These are phyloP conservation scores for Aspergillus pseudoviridinutans DNA, from an alignment of 2,329 filamentous ascomycete genomes.

Conservation along the genomic window DNA sequence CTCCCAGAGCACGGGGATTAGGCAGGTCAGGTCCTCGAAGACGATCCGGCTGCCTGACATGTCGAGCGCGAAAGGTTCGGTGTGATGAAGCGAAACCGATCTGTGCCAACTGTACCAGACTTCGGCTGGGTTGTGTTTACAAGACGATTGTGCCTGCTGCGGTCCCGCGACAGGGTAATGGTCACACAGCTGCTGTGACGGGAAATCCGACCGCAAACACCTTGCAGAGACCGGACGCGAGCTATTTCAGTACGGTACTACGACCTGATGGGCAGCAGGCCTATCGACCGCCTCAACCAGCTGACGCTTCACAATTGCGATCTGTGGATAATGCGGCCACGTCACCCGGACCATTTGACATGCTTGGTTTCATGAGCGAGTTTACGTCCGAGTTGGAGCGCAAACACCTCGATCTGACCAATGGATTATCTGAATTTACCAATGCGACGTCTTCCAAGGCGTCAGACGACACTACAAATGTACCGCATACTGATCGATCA, in stretches of 20 bases:
- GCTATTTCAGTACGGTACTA: conserved; percentile 27
- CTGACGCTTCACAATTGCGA: neutral
- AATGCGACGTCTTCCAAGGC: conserved; percentile 7
- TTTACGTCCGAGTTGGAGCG: conserved; percentile 34
- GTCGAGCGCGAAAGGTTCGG: conserved; percentile 33
- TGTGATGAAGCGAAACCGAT: conserved; percentile 33
- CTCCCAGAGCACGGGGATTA: conserved; percentile 28
- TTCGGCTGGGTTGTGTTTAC: conserved; percentile 29
- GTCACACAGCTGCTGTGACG: neutral
- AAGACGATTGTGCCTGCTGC: conserved; percentile 19
- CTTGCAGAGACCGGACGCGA: conserved; percentile 18
- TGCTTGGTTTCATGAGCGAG: conserved; percentile 35
- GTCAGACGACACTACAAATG: neutral
- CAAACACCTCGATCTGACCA: conserved; percentile 30
- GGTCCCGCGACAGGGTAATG: conserved; percentile 2
- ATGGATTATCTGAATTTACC: conserved; percentile 15
- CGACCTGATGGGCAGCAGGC: conserved; percentile 22
- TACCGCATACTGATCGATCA: neutral
- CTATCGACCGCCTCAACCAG: neutral
- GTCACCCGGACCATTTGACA: conserved; percentile 26
- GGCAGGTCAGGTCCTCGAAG: conserved; percentile 34
- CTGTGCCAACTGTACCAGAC: conserved; percentile 32
- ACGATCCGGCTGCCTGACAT: conserved; percentile 33
- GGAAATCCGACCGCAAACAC: neutral
- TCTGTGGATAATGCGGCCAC: conserved; percentile 8